Conservation (phyloP, 495 filamentous ascomycete species). For the Annulohypoxylon stygium region DNA sequence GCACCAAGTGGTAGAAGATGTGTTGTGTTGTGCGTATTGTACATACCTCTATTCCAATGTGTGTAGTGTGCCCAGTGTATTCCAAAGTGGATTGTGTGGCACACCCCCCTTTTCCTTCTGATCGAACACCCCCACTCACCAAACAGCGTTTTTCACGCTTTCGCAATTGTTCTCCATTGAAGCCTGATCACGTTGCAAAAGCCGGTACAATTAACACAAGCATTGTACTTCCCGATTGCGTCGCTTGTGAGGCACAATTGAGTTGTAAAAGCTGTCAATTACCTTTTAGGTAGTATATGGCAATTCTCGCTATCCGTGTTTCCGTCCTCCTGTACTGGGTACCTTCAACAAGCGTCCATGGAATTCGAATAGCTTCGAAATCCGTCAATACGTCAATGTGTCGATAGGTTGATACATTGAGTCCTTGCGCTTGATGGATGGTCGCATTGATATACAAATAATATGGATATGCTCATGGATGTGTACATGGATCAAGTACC, state of each 20-base stretch:
- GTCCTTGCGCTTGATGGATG: conserved; percentile 7
- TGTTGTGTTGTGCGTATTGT: conserved; percentile 22
- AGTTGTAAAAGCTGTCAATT: conserved; percentile 40
- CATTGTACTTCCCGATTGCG: conserved; percentile 38
- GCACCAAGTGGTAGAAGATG: conserved; percentile 20
- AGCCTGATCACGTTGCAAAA: conserved; percentile 48
- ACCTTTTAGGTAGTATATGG: background rate
- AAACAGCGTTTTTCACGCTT: conserved; percentile 25
- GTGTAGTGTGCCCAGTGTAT: conserved; percentile 1
- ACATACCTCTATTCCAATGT: background rate
- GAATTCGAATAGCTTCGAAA: conserved; percentile 33
- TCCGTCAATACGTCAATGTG: background rate
- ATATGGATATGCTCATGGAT: background rate
- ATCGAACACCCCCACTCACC: conserved; percentile 30
- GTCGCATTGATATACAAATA: conserved; percentile 7
- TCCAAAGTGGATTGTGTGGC: conserved; percentile 4
- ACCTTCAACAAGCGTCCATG: background rate
- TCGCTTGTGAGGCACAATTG: conserved; percentile 39
- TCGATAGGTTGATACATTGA: conserved; percentile 7
- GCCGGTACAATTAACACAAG: conserved; percentile 15
- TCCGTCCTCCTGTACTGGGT: background rate
- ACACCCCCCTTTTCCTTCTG: conserved; percentile 13
- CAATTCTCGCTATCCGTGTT: conserved; percentile 8
- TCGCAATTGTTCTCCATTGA: conserved; percentile 42
- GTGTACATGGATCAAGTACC: background rate